phyloP scores from a whole-genome alignment of 1,284 basidiomycete species.

The Earliella scabrosa region DNA sequence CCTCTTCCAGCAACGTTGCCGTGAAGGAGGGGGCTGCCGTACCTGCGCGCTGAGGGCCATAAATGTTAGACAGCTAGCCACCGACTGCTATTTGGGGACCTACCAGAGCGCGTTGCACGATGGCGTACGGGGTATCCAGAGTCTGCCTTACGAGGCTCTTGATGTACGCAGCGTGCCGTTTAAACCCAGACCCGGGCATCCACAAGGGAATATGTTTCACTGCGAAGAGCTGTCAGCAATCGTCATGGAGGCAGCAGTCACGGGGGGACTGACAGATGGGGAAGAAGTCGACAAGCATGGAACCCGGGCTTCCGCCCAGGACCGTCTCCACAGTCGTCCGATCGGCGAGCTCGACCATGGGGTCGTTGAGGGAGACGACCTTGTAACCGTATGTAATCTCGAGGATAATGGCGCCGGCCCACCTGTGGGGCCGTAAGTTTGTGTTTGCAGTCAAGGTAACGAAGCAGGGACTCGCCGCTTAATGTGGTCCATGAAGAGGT shows the following conservation, averaged over 20 bases:
- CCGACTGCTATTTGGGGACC: background rate
- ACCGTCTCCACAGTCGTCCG: constrained; percentile 24
- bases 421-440: constrained; percentile 9
- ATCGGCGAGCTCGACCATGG: constrained; percentile 26
- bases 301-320: constrained; percentile 27
- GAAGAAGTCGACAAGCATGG: constrained; percentile 33
- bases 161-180: constrained; percentile 25
- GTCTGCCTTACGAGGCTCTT: constrained; percentile 22
- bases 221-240: constrained; percentile 1
- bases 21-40: constrained; percentile 30
- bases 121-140: constrained; percentile 30
- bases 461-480: constrained; percentile 24
- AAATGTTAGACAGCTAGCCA: background rate
- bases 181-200: constrained; percentile 34
- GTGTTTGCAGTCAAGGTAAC: background rate
- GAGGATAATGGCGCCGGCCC: constrained; percentile 26
- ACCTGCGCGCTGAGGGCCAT: constrained; percentile 22
- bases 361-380: constrained; percentile 26
- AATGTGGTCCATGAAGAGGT: constrained; percentile 29
- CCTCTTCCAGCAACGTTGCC: constrained; percentile 25
- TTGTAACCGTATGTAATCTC: constrained; percentile 32
- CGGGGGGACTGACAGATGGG: constrained; percentile 22
- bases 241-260: background rate
- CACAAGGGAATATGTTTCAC: constrained; percentile 31
- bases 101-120: constrained; percentile 32